A percentile compares a stretch with the other conserved stretches of the same genome.
These are phyloP conservation scores for Pyrenophora teres DNA, from an alignment of 2,329 filamentous ascomycete genomes.

Conservation along the genomic window DNA sequence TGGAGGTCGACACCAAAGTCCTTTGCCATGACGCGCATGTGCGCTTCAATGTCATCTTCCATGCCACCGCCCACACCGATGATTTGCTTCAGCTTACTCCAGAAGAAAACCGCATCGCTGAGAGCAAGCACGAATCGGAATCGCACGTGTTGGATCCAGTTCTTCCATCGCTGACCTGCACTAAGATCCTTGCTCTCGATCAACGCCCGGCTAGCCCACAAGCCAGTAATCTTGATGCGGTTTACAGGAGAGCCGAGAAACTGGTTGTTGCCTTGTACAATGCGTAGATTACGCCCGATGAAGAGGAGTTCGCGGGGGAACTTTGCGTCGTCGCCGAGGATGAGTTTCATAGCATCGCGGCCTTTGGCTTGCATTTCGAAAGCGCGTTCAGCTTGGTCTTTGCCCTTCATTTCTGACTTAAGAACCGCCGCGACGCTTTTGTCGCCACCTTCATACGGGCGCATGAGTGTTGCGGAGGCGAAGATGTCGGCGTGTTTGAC, in stretches of 20 bases:
- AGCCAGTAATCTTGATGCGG: constrained; percentile 88
- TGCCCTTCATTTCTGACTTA: constrained; percentile 57
- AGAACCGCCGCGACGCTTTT: constrained; percentile 66
- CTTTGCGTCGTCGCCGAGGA: constrained; percentile 82
- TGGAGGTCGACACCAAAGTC: constrained; percentile 92
- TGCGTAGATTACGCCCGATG: constrained; percentile 87
- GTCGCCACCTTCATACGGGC: constrained; percentile 87
- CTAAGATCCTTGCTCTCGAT: constrained; percentile 72
- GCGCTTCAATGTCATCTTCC: constrained; percentile 90
- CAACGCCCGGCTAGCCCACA: constrained; percentile 86
- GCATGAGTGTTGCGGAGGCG: constrained; percentile 84
- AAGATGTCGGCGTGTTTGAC: constrained; percentile 89
- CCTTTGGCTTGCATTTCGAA: constrained; percentile 82
- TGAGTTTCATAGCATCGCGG: constrained; percentile 73
- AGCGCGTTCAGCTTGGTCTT: constrained; percentile 62
- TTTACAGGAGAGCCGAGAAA: constrained; percentile 88
- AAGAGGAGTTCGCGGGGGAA: constrained; percentile 92
- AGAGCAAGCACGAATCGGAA: constrained; percentile 77
- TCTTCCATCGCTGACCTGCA: constrained; percentile 64
- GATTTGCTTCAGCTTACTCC: constrained; percentile 75
- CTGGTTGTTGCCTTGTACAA: constrained; percentile 92
- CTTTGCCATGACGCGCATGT: constrained; percentile 85
- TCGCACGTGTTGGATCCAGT: constrained; percentile 77
- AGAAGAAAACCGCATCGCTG: constrained; percentile 83
- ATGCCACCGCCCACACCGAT: constrained; percentile 80